Percentiles rank a stretch among this genome's conserved stretches.
These are phyloP conservation scores for Russula compacta DNA, from an alignment of 768 basidiomycete species.

Conservation along the genomic window DNA sequence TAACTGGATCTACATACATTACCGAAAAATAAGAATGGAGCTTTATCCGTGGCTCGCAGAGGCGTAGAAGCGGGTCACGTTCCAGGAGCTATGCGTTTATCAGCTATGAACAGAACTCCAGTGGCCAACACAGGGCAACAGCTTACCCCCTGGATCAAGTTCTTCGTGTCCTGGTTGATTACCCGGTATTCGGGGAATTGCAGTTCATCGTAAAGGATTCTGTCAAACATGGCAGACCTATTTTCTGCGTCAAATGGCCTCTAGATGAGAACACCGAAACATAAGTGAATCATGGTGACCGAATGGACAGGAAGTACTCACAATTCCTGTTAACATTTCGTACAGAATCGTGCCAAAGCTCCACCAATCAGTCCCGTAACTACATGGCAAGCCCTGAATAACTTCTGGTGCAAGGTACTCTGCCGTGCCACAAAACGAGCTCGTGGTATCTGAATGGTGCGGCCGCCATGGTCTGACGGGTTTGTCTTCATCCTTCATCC, in stretches of 20 bases:
- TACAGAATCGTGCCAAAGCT: conserved; percentile 95
- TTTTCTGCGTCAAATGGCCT: conserved; percentile 94
- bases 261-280: conserved; percentile 30
- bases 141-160: conserved; percentile 85
- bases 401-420: conserved; percentile 97
- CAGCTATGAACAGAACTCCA: neutral
- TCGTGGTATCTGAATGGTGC: conserved; percentile 55
- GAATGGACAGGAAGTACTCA: conserved; percentile 37
- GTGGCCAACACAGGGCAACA: neutral
- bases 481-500: conserved; percentile 66
- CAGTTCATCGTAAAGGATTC: conserved; percentile 83
- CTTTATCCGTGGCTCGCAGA: conserved; percentile 91
- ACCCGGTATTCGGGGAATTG: conserved; percentile 81
- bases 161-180: conserved; percentile 90
- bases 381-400: conserved; percentile 81
- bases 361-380: conserved; percentile 98
- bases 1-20: conserved; percentile 42
- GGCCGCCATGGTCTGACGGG: conserved; percentile 47
- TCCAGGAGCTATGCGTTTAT: conserved; percentile 55
- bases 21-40: conserved; percentile 90
- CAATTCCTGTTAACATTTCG: conserved; percentile 94
- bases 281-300: neutral
- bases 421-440: conserved; percentile 89
- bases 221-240: conserved; percentile 90
- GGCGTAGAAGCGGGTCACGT: conserved; percentile 81